phyloP scores from a whole-genome alignment of 2,329 filamentous ascomycete genomes.

The Ophidiomyces ophidiicola region DNA sequence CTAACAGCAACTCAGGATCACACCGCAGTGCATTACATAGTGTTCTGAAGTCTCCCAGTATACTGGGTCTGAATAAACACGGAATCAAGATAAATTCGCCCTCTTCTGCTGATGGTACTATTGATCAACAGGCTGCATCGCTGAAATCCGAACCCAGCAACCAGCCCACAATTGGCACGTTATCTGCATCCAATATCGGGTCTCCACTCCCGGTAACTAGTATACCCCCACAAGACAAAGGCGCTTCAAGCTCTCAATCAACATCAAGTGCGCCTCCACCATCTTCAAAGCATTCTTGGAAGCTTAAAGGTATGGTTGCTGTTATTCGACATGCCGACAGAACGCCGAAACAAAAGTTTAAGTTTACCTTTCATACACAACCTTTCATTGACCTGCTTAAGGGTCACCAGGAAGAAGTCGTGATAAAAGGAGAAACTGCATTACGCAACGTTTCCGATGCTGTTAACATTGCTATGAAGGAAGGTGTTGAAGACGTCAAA shows the following conservation, averaged over 20 bases:
- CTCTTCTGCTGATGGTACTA: conserved; percentile 34
- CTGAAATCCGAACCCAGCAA: conserved; percentile 2
- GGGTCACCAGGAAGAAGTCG: conserved; percentile 89
- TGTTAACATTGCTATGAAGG: conserved; percentile 64
- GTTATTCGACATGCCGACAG: conserved; percentile 94
- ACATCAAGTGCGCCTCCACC: conserved; percentile 41
- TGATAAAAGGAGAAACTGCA: conserved; percentile 83
- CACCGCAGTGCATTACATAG: conserved; percentile 44
- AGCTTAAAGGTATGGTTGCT: conserved; percentile 91
- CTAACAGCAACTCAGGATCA: conserved; percentile 26
- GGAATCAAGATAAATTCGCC: conserved; percentile 28
- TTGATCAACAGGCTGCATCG: conserved; percentile 4
- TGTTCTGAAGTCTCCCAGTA: conserved; percentile 53
- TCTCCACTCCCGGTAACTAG: neutral
- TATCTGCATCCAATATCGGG: too few species aligned
- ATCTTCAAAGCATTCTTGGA: conserved; percentile 86
- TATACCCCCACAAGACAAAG: neutral
- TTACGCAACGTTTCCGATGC: conserved; percentile 79
- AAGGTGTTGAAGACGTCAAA: conserved; percentile 68
- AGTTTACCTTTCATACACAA: conserved; percentile 95
- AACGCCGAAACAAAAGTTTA: conserved; percentile 98
- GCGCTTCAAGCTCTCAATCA: neutral
- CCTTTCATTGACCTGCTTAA: conserved; percentile 91
- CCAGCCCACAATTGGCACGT: too few species aligned
- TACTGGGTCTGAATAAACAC: conserved; percentile 45